Percentiles rank a stretch among this genome's conserved stretches.
phyloP scores from a whole-genome alignment of 805 yeast genomes.

The Yamadazyma akitaensis region DNA sequence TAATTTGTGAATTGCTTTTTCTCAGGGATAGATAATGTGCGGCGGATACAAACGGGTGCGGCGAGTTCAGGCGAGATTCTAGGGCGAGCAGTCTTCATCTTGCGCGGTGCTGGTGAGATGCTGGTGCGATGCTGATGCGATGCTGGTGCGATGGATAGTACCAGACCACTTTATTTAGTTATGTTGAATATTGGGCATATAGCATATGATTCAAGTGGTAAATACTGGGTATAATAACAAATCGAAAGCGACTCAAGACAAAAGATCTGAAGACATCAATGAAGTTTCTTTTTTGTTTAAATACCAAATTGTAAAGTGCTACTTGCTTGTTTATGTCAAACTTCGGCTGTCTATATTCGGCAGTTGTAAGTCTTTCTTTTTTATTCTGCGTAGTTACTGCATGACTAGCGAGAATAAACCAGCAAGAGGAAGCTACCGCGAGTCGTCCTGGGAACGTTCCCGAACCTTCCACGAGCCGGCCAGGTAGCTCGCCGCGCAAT shows the following conservation, averaged over 20 bases:
- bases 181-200: too few species aligned
- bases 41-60: conserved; percentile 1
- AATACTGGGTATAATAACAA: too few species aligned
- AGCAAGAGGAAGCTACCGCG: background rate
- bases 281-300: too few species aligned
- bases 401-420: background rate
- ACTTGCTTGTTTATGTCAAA: background rate
- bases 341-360: background rate
- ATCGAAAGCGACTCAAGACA: too few species aligned
- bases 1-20: conserved; percentile 9
- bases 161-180: too few species aligned
- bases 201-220: too few species aligned
- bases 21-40: conserved; percentile 3
- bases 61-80: background rate
- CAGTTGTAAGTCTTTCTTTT: background rate
- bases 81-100: too few species aligned
- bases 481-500: background rate
- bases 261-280: too few species aligned
- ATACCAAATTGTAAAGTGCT: too few species aligned
- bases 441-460: background rate
- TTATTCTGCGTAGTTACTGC: background rate
- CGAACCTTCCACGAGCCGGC: background rate
- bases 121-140: too few species aligned
- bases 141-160: too few species aligned
- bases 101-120: too few species aligned